Percentiles rank a stretch among this genome's conserved stretches.
Conservation (phyloP, 345 rosid species). For the Eucalyptus polybractea region DNA sequence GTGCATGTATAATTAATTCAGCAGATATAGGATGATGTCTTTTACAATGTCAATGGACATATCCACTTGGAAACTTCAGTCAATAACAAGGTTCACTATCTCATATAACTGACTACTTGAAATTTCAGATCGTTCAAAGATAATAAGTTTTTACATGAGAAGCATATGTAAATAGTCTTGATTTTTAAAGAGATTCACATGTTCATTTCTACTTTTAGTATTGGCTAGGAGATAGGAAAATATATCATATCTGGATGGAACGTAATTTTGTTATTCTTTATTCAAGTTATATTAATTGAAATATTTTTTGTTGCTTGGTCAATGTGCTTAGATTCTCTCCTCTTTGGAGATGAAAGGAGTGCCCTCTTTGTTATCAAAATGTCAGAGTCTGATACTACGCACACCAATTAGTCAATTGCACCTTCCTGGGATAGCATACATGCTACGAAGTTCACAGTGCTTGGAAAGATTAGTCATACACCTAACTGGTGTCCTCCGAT, state of each 20-base stretch:
- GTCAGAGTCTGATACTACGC: neutral
- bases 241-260: neutral
- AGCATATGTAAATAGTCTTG: neutral
- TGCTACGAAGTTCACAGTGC: neutral
- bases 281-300: neutral
- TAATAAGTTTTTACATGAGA: neutral
- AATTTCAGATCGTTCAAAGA: neutral
- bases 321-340: neutral
- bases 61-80: neutral
- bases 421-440: neutral
- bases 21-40: neutral
- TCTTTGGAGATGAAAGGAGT: neutral
- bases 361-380: neutral
- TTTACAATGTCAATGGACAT: neutral
- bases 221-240: neutral
- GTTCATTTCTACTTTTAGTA: neutral
- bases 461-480: neutral
- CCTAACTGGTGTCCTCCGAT: neutral
- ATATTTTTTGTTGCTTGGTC: neutral
- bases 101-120: neutral
- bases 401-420: neutral
- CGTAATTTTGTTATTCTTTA: neutral
- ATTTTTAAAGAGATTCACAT: neutral
- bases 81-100: neutral
- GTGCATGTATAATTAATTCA: neutral